Evolutionary conservation across 495 filamentous ascomycete species (phyloP).

Genomic region (Hypoxylon cercidicola): DNA sequence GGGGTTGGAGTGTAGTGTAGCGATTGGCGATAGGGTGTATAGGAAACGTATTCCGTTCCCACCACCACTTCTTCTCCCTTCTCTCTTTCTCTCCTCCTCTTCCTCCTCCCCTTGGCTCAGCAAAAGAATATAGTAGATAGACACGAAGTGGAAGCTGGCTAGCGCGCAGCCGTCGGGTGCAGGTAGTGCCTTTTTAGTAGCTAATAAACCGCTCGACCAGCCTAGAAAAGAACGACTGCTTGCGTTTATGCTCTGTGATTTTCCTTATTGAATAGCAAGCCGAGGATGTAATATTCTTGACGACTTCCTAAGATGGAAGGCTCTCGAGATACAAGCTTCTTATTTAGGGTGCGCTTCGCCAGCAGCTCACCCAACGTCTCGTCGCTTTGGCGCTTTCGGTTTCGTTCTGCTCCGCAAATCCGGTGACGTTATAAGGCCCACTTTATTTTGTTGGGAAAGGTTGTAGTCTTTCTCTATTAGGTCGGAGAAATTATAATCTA

Average conservation of each 20-base stretch:
- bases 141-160: neutral
- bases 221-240: neutral
- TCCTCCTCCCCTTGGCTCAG: neutral
- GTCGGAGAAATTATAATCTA: no score
- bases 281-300: constrained; percentile 6
- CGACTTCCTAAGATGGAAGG: constrained; percentile 38
- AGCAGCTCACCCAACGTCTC: neutral
- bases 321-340: constrained; percentile 14
- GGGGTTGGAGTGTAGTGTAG: neutral
- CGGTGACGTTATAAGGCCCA: no score
- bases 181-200: neutral
- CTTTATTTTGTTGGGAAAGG: no score
- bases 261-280: neutral
- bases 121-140: neutral
- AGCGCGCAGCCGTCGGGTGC: neutral
- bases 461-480: no score
- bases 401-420: neutral
- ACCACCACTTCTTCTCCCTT: constrained; percentile 12
- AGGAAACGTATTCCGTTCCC: constrained; percentile 2
- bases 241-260: neutral
- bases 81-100: neutral
- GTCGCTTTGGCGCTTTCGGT: constrained; percentile 12
- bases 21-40: constrained; percentile 21
- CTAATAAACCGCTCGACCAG: neutral
- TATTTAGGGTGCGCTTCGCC: constrained; percentile 4